phyloP scores from a whole-genome alignment of 2,329 filamentous ascomycete species.

The Didymosphaeria variabile region DNA sequence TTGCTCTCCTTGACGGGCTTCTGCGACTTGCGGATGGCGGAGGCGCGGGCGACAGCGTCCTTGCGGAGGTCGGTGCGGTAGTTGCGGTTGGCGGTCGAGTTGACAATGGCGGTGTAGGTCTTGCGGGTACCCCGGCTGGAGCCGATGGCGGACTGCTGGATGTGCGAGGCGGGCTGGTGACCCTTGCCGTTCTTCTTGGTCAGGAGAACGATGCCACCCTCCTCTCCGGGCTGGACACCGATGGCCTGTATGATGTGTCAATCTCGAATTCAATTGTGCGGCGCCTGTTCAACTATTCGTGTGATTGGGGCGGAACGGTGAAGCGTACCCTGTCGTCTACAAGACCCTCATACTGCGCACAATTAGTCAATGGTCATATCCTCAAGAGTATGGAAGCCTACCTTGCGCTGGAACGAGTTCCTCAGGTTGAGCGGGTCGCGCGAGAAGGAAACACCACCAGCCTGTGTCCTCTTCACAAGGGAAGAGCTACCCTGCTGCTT shows the following conservation, averaged over 20 bases:
- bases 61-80: conserved; percentile 71
- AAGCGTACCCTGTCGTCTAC: conserved; percentile 85
- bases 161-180: conserved; percentile 76
- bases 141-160: conserved; percentile 73
- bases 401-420: conserved; percentile 93
- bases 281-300: conserved; percentile 17
- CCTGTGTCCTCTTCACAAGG: conserved; percentile 87
- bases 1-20: conserved; percentile 77
- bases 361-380: conserved; percentile 33
- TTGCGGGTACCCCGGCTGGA: conserved; percentile 80
- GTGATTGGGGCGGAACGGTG: neutral
- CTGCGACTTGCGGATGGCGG: conserved; percentile 83
- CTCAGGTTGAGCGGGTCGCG: conserved; percentile 91
- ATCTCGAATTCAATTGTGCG: neutral
- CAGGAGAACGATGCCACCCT: conserved; percentile 81
- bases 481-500: conserved; percentile 86
- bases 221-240: conserved; percentile 77
- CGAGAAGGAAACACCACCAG: conserved; percentile 88
- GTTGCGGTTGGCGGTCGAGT: conserved; percentile 79
- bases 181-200: conserved; percentile 81
- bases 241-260: conserved; percentile 69
- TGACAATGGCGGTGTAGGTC: conserved; percentile 89
- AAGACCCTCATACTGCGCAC: conserved; percentile 81
- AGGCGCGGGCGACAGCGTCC: conserved; percentile 83
- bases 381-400: conserved; percentile 51